Evolutionary conservation across 495 filamentous ascomycete genomes (phyloP).

Genomic region (Pyronema domesticum): DNA sequence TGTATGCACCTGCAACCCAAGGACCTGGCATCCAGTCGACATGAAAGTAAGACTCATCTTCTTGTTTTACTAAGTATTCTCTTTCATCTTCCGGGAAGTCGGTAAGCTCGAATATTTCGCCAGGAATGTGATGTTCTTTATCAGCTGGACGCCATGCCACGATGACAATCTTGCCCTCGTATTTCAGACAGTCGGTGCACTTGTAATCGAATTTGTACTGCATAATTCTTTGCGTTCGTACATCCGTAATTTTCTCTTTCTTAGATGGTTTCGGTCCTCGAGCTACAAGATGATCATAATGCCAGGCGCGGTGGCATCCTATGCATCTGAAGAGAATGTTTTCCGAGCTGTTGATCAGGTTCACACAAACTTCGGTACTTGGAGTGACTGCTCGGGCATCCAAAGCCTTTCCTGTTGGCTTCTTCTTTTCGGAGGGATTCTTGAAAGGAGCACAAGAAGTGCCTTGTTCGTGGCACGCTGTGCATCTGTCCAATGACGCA

Average conservation of each 20-base stretch:
- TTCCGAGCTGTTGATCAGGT: conserved; percentile 52
- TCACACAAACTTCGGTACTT: conserved; percentile 35
- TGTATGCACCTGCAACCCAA: conserved; percentile 71
- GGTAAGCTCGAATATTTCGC: conserved; percentile 25
- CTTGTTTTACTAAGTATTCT: conserved; percentile 87
- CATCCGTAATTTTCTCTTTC: conserved; percentile 1
- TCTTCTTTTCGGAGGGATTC: conserved; percentile 36
- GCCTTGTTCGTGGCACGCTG: conserved; percentile 43
- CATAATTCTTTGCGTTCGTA: conserved; percentile 33
- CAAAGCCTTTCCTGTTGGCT: not conserved
- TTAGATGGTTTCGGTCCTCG: conserved; percentile 25
- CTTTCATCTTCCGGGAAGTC: conserved; percentile 52
- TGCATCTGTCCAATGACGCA: conserved; percentile 54
- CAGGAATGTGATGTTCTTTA: conserved; percentile 15
- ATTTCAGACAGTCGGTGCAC: conserved; percentile 53
- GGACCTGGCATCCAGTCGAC: conserved; percentile 70
- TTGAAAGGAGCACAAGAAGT: conserved; percentile 51
- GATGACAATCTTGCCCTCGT: conserved; percentile 46
- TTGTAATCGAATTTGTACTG: conserved; percentile 51
- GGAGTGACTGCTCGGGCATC: conserved; percentile 5
- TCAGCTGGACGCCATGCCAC: conserved; percentile 69
- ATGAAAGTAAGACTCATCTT: conserved; percentile 55
- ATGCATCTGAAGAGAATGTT: conserved; percentile 72
- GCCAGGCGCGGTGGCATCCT: conserved; percentile 59
- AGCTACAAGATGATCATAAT: conserved; percentile 60